These are phyloP conservation scores for Mycena rebaudengoi DNA, from an alignment of 768 basidiomycete genomes.

Conservation along the genomic window DNA sequence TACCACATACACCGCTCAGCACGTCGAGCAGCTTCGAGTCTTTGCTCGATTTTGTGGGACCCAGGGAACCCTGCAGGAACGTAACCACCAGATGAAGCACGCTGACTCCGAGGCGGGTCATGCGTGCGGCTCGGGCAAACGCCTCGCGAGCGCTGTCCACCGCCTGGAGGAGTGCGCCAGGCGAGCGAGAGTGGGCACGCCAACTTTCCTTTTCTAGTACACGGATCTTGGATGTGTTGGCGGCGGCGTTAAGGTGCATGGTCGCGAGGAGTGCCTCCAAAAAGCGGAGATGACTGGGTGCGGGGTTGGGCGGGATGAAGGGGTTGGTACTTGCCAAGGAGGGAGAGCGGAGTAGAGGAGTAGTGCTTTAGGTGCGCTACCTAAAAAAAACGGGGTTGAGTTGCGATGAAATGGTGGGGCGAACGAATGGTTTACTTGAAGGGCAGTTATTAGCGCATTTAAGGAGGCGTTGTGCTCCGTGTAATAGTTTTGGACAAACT, in stretches of 20 bases:
- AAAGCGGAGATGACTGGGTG: slow-evolving; percentile 32
- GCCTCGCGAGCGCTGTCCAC: slow-evolving; percentile 14
- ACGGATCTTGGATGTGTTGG: background rate
- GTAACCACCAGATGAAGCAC: slow-evolving; percentile 1
- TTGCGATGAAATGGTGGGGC: background rate
- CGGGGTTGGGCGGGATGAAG: slow-evolving; percentile 32
- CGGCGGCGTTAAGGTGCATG: slow-evolving; percentile 40
- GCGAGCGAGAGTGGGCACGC: slow-evolving; percentile 36
- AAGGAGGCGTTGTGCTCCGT: slow-evolving; percentile 63
- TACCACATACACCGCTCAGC: slow-evolving; percentile 6
- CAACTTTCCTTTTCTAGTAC: slow-evolving; percentile 30
- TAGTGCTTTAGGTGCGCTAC: slow-evolving; percentile 78
- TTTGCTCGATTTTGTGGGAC: too few relatives aligned
- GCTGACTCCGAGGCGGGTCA: slow-evolving; percentile 9
- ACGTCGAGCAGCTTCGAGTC: slow-evolving; percentile 8
- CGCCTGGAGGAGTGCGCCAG: slow-evolving; percentile 39
- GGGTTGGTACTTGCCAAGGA: slow-evolving; percentile 44
- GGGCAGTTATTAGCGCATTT: slow-evolving; percentile 61
- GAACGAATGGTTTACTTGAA: slow-evolving; percentile 78
- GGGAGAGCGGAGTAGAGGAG: slow-evolving; percentile 60
- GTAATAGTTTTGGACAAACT: slow-evolving; percentile 66
- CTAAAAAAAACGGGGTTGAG: slow-evolving; percentile 41
- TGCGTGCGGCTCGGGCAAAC: background rate
- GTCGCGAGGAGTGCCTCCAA: slow-evolving; percentile 45
- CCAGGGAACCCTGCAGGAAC: background rate